Conservation (phyloP, 306 rosid species). For the Abrus precatorius region DNA sequence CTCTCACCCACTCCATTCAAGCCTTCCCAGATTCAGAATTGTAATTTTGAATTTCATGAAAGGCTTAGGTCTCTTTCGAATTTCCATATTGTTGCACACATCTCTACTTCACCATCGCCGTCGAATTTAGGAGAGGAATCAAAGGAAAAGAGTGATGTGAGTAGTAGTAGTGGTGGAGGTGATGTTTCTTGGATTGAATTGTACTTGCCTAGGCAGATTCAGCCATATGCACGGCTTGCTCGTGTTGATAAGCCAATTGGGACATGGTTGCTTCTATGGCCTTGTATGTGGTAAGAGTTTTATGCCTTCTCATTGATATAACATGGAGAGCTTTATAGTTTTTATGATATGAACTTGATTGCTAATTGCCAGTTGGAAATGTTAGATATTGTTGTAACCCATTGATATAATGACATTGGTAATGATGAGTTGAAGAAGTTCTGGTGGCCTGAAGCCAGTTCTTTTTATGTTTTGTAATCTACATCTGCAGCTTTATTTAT, state of each 20-base stretch:
- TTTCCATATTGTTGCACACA: constrained; percentile 52
- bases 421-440: constrained; percentile 12
- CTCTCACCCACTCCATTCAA: constrained; percentile 33
- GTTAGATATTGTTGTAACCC: constrained; percentile 9
- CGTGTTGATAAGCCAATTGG: constrained; percentile 97
- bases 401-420: neutral
- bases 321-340: constrained; percentile 10
- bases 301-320: constrained; percentile 21
- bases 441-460: neutral
- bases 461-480: neutral
- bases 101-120: constrained; percentile 56
- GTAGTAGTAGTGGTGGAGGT: constrained; percentile 41
- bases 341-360: constrained; percentile 11
- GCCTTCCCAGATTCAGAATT: constrained; percentile 39
- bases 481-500: constrained; percentile 5
- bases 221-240: constrained; percentile 87
- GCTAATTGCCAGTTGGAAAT: constrained; percentile 39
- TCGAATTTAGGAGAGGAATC: constrained; percentile 48
- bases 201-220: constrained; percentile 70
- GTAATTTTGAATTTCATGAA: constrained; percentile 29
- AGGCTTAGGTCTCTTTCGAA: constrained; percentile 41
- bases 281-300: constrained; percentile 82
- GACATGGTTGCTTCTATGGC: constrained; percentile 96
- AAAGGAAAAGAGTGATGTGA: constrained; percentile 49
- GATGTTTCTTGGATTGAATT: constrained; percentile 70